Percentiles rank a stretch among this genome's conserved stretches.
phyloP scores from a whole-genome alignment of 371 early-diverging fungal species.

The Rhizopus microsporus region DNA sequence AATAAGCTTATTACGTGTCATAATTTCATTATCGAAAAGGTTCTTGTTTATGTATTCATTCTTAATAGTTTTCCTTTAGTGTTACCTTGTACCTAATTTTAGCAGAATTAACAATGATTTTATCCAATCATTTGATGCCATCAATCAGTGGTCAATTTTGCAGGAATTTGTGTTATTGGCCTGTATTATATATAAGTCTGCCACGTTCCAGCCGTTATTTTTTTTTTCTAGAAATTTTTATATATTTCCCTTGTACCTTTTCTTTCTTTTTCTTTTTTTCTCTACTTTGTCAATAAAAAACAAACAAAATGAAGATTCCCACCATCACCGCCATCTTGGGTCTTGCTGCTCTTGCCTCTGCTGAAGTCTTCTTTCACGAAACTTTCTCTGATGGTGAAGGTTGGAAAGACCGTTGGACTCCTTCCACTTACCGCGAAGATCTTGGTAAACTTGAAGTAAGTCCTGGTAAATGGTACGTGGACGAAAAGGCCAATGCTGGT shows the following conservation, averaged over 20 bases:
- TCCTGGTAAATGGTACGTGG: constrained; percentile 79
- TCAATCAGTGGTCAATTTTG: background rate
- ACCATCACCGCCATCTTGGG: constrained; percentile 63
- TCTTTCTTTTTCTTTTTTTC: background rate
- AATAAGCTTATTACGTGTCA: no score
- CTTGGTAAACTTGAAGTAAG: constrained; percentile 76
- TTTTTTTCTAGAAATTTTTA: constrained; percentile 1
- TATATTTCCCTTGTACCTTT: background rate
- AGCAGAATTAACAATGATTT: no score
- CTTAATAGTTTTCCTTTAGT: no score
- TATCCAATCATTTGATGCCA: background rate
- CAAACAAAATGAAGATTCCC: constrained; percentile 51
- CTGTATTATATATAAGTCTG: no score
- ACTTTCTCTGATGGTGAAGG: constrained; percentile 71
- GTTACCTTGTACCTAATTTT: no score
- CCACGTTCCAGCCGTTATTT: background rate
- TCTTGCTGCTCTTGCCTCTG: constrained; percentile 66
- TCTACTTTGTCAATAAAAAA: background rate
- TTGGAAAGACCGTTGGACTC: constrained; percentile 78
- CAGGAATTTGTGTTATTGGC: background rate
- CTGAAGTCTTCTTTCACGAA: constrained; percentile 85
- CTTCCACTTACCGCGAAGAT: constrained; percentile 67
- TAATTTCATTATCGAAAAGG: no score
- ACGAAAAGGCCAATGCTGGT: constrained; percentile 68
- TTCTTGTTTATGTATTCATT: no score